Conservation (phyloP, 345 rosid genomes). For the Salix viminalis region DNA sequence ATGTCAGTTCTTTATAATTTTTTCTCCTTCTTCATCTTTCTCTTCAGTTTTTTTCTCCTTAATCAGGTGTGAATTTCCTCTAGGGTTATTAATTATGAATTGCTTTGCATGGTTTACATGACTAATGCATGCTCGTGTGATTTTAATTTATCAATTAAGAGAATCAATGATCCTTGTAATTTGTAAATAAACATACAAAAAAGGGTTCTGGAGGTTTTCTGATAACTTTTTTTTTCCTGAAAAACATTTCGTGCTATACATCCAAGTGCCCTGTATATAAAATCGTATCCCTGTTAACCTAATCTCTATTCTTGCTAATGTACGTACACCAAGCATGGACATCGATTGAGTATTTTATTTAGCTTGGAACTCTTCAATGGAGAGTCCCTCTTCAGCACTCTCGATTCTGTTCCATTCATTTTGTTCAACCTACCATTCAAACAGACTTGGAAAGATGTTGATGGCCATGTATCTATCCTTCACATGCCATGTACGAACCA, state of each 20-base stretch:
- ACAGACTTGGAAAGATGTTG: constrained; percentile 11
- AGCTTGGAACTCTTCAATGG: background rate
- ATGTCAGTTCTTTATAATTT: constrained; percentile 1
- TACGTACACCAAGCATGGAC: background rate
- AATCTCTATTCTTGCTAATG: background rate
- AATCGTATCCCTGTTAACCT: background rate
- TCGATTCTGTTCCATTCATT: background rate
- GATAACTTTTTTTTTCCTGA: too few relatives aligned
- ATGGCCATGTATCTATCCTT: background rate
- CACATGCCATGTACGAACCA: background rate
- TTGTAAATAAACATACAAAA: background rate
- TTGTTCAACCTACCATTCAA: constrained; percentile 8
- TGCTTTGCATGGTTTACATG: background rate
- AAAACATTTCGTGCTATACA: background rate
- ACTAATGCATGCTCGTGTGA: background rate
- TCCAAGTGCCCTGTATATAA: background rate
- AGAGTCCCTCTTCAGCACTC: background rate
- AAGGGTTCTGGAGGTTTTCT: background rate
- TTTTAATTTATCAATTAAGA: background rate
- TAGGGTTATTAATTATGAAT: background rate
- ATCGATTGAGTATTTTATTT: background rate
- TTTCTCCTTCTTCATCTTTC: background rate
- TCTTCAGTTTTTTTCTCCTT: background rate
- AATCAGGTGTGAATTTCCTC: background rate
- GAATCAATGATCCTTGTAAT: background rate